Evolutionary conservation across 768 basidiomycete genomes (phyloP).

Genomic region (Cyathus striatus): DNA sequence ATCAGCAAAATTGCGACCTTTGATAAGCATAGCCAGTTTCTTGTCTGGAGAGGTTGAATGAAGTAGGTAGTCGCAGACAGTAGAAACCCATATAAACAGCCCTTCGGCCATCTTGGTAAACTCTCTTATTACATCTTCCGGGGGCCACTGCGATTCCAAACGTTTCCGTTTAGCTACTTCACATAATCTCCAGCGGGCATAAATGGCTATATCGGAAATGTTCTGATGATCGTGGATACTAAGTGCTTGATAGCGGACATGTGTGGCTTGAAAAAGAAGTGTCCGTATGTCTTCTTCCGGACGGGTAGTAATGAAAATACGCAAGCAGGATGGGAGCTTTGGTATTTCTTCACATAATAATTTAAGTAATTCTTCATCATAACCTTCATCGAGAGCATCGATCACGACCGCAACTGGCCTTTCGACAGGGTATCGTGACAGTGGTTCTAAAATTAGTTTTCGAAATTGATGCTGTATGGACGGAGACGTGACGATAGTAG

Average conservation of each 20-base stretch:
- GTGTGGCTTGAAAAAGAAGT: constrained; percentile 1
- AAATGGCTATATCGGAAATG: constrained; percentile 10
- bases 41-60: constrained; percentile 7
- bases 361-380: constrained; percentile 8
- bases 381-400: constrained; percentile 18
- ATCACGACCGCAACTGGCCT: constrained; percentile 10
- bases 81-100: constrained; percentile 15
- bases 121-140: background rate
- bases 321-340: constrained; percentile 9
- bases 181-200: constrained; percentile 7
- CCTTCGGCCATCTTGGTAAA: constrained; percentile 11
- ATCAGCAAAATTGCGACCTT: constrained; percentile 1
- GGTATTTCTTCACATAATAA: constrained; percentile 11
- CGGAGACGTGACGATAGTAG: constrained; percentile 3
- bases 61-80: constrained; percentile 10
- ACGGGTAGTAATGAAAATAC: constrained; percentile 15
- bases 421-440: background rate
- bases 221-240: constrained; percentile 10
- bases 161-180: constrained; percentile 5
- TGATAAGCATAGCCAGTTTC: constrained; percentile 5
- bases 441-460: constrained; percentile 9
- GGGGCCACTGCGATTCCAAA: background rate
- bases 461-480: constrained; percentile 9
- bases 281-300: constrained; percentile 6
- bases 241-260: constrained; percentile 3